A percentile compares a stretch with the other conserved stretches of the same genome.
Conservation (phyloP, 179 eudicot species). For the Spinacia oleracea region DNA sequence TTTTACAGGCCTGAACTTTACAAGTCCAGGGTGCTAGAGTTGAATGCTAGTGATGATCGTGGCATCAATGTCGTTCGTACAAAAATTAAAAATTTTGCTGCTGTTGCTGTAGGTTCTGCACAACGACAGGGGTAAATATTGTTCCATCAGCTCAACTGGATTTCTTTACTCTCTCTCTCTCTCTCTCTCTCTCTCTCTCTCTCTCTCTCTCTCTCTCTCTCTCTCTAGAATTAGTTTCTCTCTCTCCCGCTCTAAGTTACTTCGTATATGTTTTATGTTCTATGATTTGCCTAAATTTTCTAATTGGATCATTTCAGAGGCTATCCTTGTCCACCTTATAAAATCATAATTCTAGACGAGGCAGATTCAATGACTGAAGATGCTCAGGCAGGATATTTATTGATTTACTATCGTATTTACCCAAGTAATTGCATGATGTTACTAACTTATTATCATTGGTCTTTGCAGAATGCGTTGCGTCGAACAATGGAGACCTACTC, state of each 20-base stretch:
- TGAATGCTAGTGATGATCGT: conserved; percentile 97
- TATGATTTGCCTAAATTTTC: conserved; percentile 10
- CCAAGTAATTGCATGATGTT: neutral
- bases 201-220: neutral
- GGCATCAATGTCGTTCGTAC: conserved; percentile 98
- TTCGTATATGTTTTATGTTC: neutral
- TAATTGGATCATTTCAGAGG: conserved; percentile 40
- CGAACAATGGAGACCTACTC: conserved; percentile 98
- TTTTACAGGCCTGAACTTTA: conserved; percentile 80
- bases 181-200: neutral
- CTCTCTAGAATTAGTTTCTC: too few species aligned
- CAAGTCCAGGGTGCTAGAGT: conserved; percentile 91
- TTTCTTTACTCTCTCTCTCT: neutral
- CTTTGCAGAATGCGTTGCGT: conserved; percentile 83
- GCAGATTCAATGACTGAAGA: conserved; percentile 99
- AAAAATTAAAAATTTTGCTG: conserved; percentile 85
- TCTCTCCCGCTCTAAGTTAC: neutral
- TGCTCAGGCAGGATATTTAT: conserved; percentile 66
- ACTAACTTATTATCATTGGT: neutral
- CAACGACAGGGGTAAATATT: conserved; percentile 57
- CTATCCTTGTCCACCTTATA: conserved; percentile 92
- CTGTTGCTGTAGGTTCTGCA: conserved; percentile 82
- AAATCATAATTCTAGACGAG: conserved; percentile 87
- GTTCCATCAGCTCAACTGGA: neutral
- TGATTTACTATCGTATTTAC: neutral